Base-by-base conservation (phyloP, 208 protist genomes). In the Plasmodiophora brassicae region DNA sequence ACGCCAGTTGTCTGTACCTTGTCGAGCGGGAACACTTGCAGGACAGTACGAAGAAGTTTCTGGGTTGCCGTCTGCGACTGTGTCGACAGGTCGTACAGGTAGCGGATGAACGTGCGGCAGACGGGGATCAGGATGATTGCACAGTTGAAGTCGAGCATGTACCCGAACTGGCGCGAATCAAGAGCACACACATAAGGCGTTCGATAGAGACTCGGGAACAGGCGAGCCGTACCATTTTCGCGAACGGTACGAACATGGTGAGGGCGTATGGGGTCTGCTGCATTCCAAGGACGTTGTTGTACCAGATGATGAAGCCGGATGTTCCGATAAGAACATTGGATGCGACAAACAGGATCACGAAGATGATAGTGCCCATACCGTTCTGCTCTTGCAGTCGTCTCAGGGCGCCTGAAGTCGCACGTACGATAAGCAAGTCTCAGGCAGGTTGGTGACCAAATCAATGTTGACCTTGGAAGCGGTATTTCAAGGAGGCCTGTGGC, bases 71-170 rank as follows among this genome's bases (percentile, higher is more conserved):
- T 57, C 28, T 65, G 45, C n/a, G 45, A 65, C 36, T 86, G 45
- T 5, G 84, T 86, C 28, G 84, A 86, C 50, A 86, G 45, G 44
- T 86, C 50, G 28, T 86, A 86, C 5, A 86, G 84, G 36, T 53
- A 86, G 28, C 46, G 46, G 5, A 86, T 86, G 50, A 86, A 86
- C 14, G 84, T 71, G 5, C 84, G 84, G n/a, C 84, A 86, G 25
- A 86, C 84, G 20, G 84, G 84, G 20, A 86, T n/a, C 14, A 86
- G 46, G 28, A 86, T 86, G 50, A 86, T 71, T 25, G 35, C 84
- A n/a, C 84, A 86, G 28, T 86, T 86, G 35, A 86, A 35, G 28
- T 86, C 84, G 5, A 53, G n/a, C 28, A 86, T 14, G 43, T 86
- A 44, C 46, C 84, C 84, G n/a, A 86, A 86, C 84, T 78, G 41